Evolutionary conservation across 1,284 basidiomycete species (phyloP).

Genomic region (Phaffia rhodozyma): DNA sequence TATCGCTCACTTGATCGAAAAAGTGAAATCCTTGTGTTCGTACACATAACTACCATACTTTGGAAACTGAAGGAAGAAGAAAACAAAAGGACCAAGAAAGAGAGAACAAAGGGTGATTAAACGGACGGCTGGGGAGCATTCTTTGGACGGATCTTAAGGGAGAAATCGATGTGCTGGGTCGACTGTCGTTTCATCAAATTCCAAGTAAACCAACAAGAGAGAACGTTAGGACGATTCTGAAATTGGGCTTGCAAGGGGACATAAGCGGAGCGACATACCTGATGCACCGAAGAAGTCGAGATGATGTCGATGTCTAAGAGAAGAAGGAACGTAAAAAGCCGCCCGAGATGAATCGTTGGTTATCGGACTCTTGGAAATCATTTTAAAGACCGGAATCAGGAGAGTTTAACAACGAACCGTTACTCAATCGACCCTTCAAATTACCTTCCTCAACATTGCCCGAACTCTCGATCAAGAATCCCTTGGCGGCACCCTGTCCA

Average conservation of each 20-base stretch:
- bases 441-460: constrained; percentile 84
- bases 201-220: too few species aligned
- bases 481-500: constrained; percentile 41
- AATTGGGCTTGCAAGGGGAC: not conserved
- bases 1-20: too few species aligned
- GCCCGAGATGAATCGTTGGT: not conserved
- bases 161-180: constrained; percentile 84
- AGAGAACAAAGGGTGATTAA: too few species aligned
- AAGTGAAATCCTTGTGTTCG: too few species aligned
- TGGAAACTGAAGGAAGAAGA: too few species aligned
- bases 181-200: constrained; percentile 40
- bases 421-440: constrained; percentile 57
- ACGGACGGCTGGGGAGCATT: constrained; percentile 2
- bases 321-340: not conserved
- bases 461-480: constrained; percentile 79
- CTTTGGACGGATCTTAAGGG: constrained; percentile 71
- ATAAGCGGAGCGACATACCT: constrained; percentile 21
- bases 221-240: not conserved
- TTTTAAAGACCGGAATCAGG: not conserved
- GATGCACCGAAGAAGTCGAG: constrained; percentile 84
- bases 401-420: constrained; percentile 40
- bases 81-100: too few species aligned
- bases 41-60: too few species aligned
- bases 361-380: not conserved
- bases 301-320: constrained; percentile 78